Base-by-base conservation (phyloP, 257 asterid genomes). In the Marsdenia floribunda region DNA sequence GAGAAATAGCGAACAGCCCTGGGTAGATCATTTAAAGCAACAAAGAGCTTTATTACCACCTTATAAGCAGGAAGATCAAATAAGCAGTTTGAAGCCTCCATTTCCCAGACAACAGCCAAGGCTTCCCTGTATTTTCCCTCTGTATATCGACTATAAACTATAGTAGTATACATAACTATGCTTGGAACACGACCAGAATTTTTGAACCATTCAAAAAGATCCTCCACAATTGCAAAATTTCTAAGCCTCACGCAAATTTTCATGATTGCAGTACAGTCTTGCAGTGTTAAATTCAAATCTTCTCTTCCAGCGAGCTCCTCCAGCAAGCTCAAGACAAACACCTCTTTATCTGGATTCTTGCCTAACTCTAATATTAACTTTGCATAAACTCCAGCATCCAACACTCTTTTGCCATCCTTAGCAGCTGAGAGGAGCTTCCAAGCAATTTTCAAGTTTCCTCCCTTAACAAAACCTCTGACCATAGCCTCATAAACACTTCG, bases 31-130 rank as follows among this genome's bases (percentile, higher is more conserved):
- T 83, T 70, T 85, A 88, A 59, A 63, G 87, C 98, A 67, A 87
- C 89, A 58, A 89, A 92, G 63, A 92, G 97, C 88, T 81, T 92
- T 80, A 90, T 87, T 52, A 86, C 82, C 72, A 91, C 93, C 22
- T 91, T 91, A 82, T 90, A 90, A 18, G 91, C 89, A 9, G 98
- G 96, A 52, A 92, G 96, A 87, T 90, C 98, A 63, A 90, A 86
- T 72, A 80, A 76, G 76, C 90, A 88, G 82, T 82, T 77, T 49
- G 89, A 79, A 75, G 85, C 86, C 81, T 92, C 98, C 97, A 92
- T 90, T 78, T 92, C 96, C 97, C 98, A 90, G 0, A 92, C 89
- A 74, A 87, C 77, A 10, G 83, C 87, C 88, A 92, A 82, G 3
- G 94, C 97, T 70, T 90, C 97, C 68, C 93, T 85, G 77, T 85